Percentiles rank a stretch among this genome's conserved stretches.
Evolutionary conservation across 805 yeast genomes (phyloP).

Genomic region (Candida coleopterorum): DNA sequence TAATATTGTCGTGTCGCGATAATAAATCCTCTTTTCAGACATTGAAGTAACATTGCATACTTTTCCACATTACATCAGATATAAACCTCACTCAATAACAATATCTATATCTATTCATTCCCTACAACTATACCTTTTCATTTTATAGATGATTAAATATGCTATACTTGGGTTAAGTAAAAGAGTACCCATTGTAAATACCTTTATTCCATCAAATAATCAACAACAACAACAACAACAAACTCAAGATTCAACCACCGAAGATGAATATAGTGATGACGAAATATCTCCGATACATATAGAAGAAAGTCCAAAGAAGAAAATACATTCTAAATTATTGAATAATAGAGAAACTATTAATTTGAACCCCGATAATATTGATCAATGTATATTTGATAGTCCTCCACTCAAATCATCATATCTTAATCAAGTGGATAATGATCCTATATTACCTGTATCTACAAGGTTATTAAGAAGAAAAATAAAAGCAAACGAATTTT

Average conservation of each 20-base stretch:
- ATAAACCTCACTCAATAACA: too few relatives aligned
- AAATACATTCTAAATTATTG: conserved; percentile 17
- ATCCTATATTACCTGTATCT: conserved; percentile 4
- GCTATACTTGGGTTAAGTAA: not conserved
- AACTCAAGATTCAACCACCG: conserved; percentile 2
- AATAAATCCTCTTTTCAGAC: too few relatives aligned
- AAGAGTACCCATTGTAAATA: not conserved
- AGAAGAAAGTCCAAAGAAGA: conserved; percentile 15
- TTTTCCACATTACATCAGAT: too few relatives aligned
- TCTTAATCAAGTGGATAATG: conserved; percentile 2
- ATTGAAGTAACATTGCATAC: too few relatives aligned
- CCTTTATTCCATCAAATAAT: not conserved
- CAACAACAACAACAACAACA: not conserved
- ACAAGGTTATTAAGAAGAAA: conserved; percentile 4
- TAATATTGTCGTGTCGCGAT: too few relatives aligned
- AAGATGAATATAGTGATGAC: conserved; percentile 5
- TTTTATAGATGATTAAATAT: not conserved
- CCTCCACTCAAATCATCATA: not conserved
- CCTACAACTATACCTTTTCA: too few relatives aligned
- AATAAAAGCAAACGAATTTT: not conserved
- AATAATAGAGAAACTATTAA: conserved; percentile 11
- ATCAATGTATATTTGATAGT: conserved; percentile 6
- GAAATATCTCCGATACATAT: conserved; percentile 2
- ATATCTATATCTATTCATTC: too few relatives aligned
- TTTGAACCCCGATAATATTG: not conserved